A percentile compares a stretch with the other conserved stretches of the same genome.
Evolutionary conservation across 805 yeast species (phyloP).

Genomic region (Zygosaccharomyces pseudorouxii): DNA sequence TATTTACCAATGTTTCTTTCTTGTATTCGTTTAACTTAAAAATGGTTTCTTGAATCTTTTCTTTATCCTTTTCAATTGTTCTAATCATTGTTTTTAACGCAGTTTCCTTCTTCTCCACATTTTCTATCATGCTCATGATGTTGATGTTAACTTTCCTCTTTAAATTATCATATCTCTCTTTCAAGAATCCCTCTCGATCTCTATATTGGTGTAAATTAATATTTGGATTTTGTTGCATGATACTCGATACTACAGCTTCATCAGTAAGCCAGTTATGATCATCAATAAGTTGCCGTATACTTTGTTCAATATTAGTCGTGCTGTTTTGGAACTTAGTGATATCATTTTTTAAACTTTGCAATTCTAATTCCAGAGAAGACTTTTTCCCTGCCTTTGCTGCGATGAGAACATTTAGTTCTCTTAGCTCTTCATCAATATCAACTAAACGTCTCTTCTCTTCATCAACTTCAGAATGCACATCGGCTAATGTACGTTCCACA

Average conservation of each 20-base stretch:
- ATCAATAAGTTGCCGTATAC: conserved; percentile 43
- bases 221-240: conserved; percentile 58
- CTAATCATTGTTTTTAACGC: conserved; percentile 73
- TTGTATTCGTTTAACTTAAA: conserved; percentile 79
- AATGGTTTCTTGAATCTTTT: conserved; percentile 85
- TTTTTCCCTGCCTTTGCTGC: conserved; percentile 39
- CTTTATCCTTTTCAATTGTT: conserved; percentile 83
- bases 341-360: conserved; percentile 53
- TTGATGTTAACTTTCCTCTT: conserved; percentile 77
- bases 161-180: conserved; percentile 61
- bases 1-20: conserved; percentile 70
- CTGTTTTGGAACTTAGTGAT: conserved; percentile 45
- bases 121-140: conserved; percentile 87
- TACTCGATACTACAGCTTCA: conserved; percentile 48
- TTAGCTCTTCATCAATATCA: conserved; percentile 73
- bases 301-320: conserved; percentile 36
- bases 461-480: conserved; percentile 29
- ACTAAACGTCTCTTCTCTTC: conserved; percentile 50
- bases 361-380: conserved; percentile 46
- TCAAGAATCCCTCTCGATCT: conserved; percentile 50
- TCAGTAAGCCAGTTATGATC: conserved; percentile 74
- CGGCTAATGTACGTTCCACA: conserved; percentile 22
- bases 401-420: conserved; percentile 48
- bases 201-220: conserved; percentile 60
- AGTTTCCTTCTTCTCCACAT: conserved; percentile 80